A percentile compares a stretch with the other conserved stretches of the same genome.
Conservation (phyloP, 2,329 filamentous ascomycete genomes). For the Orbilia oligospora region DNA sequence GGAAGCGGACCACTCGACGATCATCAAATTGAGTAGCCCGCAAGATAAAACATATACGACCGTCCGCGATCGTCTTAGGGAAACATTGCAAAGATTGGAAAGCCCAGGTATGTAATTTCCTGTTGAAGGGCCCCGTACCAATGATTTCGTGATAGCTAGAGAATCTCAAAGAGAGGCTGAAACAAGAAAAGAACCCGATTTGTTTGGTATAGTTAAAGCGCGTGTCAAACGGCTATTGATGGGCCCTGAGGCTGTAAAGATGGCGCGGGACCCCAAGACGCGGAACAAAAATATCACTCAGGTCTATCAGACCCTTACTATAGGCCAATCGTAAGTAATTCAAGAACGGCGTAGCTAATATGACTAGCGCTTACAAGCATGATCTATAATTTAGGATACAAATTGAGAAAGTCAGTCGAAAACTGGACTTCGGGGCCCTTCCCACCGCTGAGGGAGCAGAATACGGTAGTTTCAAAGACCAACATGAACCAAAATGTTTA, state of each 20-base stretch:
- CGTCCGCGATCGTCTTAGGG: no score
- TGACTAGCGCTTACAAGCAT: no score
- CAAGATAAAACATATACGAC: no score
- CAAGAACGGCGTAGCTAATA: background rate
- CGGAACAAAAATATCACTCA: background rate
- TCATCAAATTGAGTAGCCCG: no score
- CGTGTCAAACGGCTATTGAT: constrained; percentile 13
- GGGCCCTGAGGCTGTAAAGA: background rate
- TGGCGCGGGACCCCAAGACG: background rate
- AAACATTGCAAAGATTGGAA: no score
- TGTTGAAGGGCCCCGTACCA: no score
- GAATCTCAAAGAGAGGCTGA: constrained; percentile 2
- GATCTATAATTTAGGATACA: constrained; percentile 9
- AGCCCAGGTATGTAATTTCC: no score
- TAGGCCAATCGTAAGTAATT: background rate
- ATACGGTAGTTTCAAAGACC: constrained; percentile 61
- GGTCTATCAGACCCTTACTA: background rate
- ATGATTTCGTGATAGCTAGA: no score
- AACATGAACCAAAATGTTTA: constrained; percentile 62
- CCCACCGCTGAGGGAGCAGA: constrained; percentile 57
- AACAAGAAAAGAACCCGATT: background rate
- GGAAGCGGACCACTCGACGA: no score
- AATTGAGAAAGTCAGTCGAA: background rate
- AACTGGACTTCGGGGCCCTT: constrained; percentile 9
- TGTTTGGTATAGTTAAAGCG: background rate